A percentile compares a stretch with the other conserved stretches of the same genome.
phyloP scores from a whole-genome alignment of 495 filamentous ascomycete genomes.

The Podospora appendiculata region DNA sequence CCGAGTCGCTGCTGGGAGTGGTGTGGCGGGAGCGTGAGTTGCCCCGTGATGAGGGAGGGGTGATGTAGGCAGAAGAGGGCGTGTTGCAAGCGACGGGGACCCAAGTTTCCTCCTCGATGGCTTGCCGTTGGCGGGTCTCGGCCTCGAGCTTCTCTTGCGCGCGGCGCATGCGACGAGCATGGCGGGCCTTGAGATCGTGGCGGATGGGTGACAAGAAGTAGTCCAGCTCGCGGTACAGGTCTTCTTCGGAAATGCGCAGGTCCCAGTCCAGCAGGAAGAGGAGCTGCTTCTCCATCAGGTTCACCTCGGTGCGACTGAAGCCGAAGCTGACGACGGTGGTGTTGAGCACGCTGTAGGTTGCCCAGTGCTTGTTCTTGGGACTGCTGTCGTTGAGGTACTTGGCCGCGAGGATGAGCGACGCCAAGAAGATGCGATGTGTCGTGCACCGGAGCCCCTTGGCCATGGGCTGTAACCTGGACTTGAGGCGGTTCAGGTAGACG shows the following conservation, averaged over 20 bases:
- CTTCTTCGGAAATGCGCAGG: slow-evolving; percentile 69
- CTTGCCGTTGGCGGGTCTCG: slow-evolving; percentile 16
- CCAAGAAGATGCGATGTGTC: slow-evolving; percentile 94
- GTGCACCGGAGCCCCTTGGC: slow-evolving; percentile 97
- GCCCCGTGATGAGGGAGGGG: slow-evolving; percentile 30
- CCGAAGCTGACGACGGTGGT: slow-evolving; percentile 69
- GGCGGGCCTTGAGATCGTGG: slow-evolving; percentile 27
- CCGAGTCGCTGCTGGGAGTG: slow-evolving; percentile 23
- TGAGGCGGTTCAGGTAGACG: slow-evolving; percentile 83
- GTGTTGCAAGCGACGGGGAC: slow-evolving; percentile 1
- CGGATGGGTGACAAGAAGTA: slow-evolving; percentile 83
- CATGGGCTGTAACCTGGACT: slow-evolving; percentile 76
- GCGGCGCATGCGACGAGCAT: slow-evolving; percentile 32
- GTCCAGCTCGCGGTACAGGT: slow-evolving; percentile 82
- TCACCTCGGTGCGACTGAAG: slow-evolving; percentile 90
- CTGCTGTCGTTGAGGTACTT: slow-evolving; percentile 98
- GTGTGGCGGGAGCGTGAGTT: slow-evolving; percentile 27
- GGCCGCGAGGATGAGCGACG: slow-evolving; percentile 82
- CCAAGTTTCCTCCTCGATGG: slow-evolving; percentile 16
- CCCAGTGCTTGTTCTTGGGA: slow-evolving; percentile 99
- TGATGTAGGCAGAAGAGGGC: slow-evolving; percentile 18
- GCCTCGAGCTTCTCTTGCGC: slow-evolving; percentile 26
- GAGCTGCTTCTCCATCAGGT: slow-evolving; percentile 97
- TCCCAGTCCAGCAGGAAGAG: slow-evolving; percentile 93
- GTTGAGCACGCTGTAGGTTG: slow-evolving; percentile 71